Evolutionary conservation across 129 eudicot genomes (phyloP).

Genomic region (Gnaphalium uliginosum): DNA sequence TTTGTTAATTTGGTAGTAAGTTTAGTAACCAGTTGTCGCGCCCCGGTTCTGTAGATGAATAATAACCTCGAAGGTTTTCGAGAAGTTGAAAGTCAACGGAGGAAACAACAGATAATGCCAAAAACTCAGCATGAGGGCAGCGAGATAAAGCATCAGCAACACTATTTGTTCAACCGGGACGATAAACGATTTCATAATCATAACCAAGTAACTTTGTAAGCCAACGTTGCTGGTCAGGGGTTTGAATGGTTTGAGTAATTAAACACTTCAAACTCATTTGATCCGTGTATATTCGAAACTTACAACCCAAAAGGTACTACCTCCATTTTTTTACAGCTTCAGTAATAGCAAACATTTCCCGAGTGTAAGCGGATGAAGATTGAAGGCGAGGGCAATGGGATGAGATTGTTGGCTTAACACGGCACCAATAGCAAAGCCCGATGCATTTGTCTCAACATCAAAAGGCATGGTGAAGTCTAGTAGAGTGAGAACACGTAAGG

Average conservation of each 20-base stretch:
- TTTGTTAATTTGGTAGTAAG: not conserved
- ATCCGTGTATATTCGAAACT: not conserved
- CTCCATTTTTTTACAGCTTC: not conserved
- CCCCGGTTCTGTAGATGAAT: not conserved
- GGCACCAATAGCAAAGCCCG: constrained; percentile 39
- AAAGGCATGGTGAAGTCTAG: constrained; percentile 11
- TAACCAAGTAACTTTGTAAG: not conserved
- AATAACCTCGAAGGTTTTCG: not conserved
- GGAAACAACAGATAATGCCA: not conserved
- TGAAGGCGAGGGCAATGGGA: not conserved
- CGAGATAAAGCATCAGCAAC: not conserved
- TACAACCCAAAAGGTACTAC: not conserved
- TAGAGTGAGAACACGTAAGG: not conserved
- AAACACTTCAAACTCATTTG: not conserved
- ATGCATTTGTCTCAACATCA: constrained; percentile 26
- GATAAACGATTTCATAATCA: not conserved
- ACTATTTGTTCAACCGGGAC: not conserved
- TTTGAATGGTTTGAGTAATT: not conserved
- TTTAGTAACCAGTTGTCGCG: not conserved
- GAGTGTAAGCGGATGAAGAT: not conserved
- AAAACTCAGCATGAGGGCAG: not conserved
- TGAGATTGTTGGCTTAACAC: constrained; percentile 30
- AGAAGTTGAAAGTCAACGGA: not conserved
- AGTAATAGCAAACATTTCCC: not conserved
- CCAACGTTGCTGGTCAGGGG: not conserved